Conservation (phyloP, 75 land plant species). For the Cunninghamia lanceolata region DNA sequence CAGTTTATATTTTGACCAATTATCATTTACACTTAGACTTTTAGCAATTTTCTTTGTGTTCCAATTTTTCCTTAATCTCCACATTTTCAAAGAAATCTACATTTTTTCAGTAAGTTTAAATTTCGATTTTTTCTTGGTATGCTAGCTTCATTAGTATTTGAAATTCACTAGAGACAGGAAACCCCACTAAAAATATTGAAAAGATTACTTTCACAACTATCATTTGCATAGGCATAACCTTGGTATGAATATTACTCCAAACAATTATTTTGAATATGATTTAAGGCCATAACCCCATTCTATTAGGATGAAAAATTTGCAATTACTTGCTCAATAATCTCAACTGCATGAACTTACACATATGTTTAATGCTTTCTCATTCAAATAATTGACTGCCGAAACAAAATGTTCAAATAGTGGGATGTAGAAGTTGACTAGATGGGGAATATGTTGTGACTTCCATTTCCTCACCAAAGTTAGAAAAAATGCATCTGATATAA, state of each 20-base stretch:
- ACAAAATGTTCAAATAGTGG: neutral
- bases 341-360: neutral
- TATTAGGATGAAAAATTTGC: neutral
- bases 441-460: neutral
- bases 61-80: neutral
- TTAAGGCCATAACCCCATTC: neutral
- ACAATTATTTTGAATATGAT: neutral
- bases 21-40: neutral
- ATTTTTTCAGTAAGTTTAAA: neutral
- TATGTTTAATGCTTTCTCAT: neutral
- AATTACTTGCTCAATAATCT: neutral
- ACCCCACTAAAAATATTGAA: neutral
- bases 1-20: neutral
- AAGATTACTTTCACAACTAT: neutral
- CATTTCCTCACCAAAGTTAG: neutral
- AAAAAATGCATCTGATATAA: neutral
- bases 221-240: neutral
- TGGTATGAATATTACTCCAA: neutral
- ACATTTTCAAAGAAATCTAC: neutral
- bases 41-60: neutral
- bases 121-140: neutral
- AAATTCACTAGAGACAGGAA: neutral
- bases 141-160: neutral
- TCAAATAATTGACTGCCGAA: neutral
- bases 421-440: neutral